phyloP scores from a whole-genome alignment of 192 early-diverging fungal genomes.

The Dissophora globulifera region DNA sequence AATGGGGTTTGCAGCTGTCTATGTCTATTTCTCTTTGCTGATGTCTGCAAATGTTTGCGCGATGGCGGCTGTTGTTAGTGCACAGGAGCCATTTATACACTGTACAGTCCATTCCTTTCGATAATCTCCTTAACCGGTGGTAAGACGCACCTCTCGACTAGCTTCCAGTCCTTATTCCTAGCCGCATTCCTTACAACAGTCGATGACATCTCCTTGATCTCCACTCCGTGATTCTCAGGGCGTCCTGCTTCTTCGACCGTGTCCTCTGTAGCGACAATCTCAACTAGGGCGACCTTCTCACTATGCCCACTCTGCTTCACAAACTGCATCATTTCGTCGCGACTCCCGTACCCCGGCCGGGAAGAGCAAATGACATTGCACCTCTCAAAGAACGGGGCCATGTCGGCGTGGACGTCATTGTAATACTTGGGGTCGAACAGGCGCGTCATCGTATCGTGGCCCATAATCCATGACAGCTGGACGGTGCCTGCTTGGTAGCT shows the following conservation, averaged over 20 bases:
- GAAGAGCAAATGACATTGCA: slow-evolving; percentile 60
- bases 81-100: background rate
- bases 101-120: slow-evolving; percentile 32
- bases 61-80: too few species aligned
- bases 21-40: too few species aligned
- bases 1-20: too few species aligned
- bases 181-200: slow-evolving; percentile 43
- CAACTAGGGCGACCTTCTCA: slow-evolving; percentile 41
- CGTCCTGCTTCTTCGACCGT: background rate
- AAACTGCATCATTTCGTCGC: slow-evolving; percentile 51
- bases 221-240: slow-evolving; percentile 2
- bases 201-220: slow-evolving; percentile 45
- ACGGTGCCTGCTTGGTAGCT: slow-evolving; percentile 21
- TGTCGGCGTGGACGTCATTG: slow-evolving; percentile 49
- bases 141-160: slow-evolving; percentile 29
- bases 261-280: slow-evolving; percentile 16
- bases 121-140: slow-evolving; percentile 28
- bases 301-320: slow-evolving; percentile 38
- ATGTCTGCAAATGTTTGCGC: too few species aligned
- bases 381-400: slow-evolving; percentile 69
- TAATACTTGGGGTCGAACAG: slow-evolving; percentile 85
- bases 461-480: slow-evolving; percentile 75
- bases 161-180: slow-evolving; percentile 32
- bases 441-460: slow-evolving; percentile 82
- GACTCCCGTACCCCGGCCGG: slow-evolving; percentile 48